phyloP scores from a whole-genome alignment of 495 filamentous ascomycete species.

The Xylaria scruposa region DNA sequence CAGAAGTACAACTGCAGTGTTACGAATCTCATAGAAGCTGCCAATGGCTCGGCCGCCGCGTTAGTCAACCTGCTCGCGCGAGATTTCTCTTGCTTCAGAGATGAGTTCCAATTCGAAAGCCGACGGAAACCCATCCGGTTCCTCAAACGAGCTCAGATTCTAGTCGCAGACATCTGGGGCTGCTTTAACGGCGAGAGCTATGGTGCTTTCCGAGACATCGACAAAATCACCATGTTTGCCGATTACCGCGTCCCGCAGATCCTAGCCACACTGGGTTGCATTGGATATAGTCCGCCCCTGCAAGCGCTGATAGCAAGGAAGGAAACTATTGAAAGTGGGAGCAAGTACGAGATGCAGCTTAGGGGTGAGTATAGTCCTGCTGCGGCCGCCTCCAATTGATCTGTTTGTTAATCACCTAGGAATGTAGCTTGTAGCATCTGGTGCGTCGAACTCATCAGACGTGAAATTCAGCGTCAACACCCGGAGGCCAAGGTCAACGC shows the following conservation, averaged over 20 bases:
- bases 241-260: conserved; percentile 98
- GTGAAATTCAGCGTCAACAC: conserved; percentile 78
- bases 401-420: background rate
- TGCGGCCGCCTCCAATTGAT: background rate
- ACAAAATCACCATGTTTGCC: conserved; percentile 97
- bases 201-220: conserved; percentile 88
- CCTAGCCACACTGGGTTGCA: conserved; percentile 79
- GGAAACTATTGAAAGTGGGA: conserved; percentile 70
- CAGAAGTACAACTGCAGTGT: conserved; percentile 83
- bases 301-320: conserved; percentile 68
- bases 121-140: conserved; percentile 73
- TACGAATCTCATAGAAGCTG: conserved; percentile 73
- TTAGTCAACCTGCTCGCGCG: conserved; percentile 82
- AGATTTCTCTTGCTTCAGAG: conserved; percentile 85
- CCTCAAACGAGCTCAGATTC: conserved; percentile 92
- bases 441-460: conserved; percentile 87
- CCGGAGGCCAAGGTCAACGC: conserved; percentile 81
- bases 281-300: conserved; percentile 82
- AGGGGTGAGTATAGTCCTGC: conserved; percentile 62
- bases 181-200: conserved; percentile 83
- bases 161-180: conserved; percentile 95
- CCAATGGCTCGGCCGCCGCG: conserved; percentile 78
- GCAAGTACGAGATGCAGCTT: conserved; percentile 85
- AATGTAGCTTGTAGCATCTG: conserved; percentile 77
- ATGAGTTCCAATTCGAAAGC: conserved; percentile 75